Percentiles rank a stretch among this genome's conserved stretches.
Conservation (phyloP, 352 stramenopile genomes). For the Aphanomyces astaci region DNA sequence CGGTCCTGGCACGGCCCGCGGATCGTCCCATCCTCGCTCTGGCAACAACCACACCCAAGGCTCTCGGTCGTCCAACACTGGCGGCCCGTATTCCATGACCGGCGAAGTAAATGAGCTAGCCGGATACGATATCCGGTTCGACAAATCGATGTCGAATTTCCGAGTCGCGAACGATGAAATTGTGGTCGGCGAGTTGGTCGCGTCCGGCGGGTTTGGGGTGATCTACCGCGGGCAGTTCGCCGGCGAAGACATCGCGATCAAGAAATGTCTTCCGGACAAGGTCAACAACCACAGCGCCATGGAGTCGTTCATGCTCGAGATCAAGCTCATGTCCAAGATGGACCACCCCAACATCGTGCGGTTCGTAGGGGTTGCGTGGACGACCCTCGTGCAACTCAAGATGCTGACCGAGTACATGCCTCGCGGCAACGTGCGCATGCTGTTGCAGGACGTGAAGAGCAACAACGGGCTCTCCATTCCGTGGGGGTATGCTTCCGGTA, state of each 20-base stretch:
- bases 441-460: conserved; percentile 55
- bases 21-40: neutral
- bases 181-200: conserved; percentile 11
- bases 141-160: conserved; percentile 22
- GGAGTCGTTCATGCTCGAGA: conserved; percentile 69
- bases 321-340: conserved; percentile 73
- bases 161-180: conserved; percentile 19
- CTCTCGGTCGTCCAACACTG: neutral
- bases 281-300: conserved; percentile 62
- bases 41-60: neutral
- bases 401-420: conserved; percentile 77
- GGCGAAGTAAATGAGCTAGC: conserved; percentile 20
- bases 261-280: conserved; percentile 79
- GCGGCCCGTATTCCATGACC: neutral
- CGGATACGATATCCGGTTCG: conserved; percentile 21
- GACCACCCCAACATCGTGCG: conserved; percentile 70
- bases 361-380: conserved; percentile 80
- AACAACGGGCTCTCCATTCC: conserved; percentile 36
- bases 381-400: conserved; percentile 74
- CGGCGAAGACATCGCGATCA: conserved; percentile 51
- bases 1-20: neutral
- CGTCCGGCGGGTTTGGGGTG: conserved; percentile 28
- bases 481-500: conserved; percentile 57
- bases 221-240: conserved; percentile 31
- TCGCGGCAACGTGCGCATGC: conserved; percentile 59